phyloP scores from a whole-genome alignment of 495 filamentous ascomycete species.

The Hypoxylon lenormandii region DNA sequence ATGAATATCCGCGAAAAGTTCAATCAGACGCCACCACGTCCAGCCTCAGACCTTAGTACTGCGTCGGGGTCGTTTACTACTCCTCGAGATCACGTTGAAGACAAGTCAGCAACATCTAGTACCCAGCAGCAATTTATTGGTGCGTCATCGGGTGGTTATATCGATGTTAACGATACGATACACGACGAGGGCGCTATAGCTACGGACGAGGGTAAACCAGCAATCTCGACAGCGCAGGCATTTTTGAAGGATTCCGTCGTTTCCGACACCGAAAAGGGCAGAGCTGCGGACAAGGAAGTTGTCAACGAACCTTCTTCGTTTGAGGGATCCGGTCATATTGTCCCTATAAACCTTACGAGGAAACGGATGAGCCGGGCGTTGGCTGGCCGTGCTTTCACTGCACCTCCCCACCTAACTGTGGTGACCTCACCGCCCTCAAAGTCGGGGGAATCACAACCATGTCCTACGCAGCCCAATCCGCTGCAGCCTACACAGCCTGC shows the following conservation, averaged over 20 bases:
- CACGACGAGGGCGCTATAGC: not conserved
- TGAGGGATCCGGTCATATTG: slow-evolving; percentile 43
- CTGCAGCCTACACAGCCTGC: slow-evolving; percentile 26
- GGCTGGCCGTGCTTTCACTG: slow-evolving; percentile 52
- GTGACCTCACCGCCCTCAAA: slow-evolving; percentile 52
- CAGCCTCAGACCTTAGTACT: not conserved
- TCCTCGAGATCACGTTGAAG: not conserved
- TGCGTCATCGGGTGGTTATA: not conserved
- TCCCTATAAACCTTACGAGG: slow-evolving; percentile 36
- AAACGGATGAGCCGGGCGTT: slow-evolving; percentile 47
- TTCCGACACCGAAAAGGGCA: slow-evolving; percentile 8
- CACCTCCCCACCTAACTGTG: slow-evolving; percentile 53
- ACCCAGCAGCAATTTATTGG: not conserved
- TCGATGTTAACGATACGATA: not conserved
- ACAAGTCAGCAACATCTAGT: not conserved
- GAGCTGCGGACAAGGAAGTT: slow-evolving; percentile 1
- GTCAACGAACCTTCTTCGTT: slow-evolving; percentile 37
- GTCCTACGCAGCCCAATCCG: slow-evolving; percentile 10
- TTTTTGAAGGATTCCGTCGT: not conserved
- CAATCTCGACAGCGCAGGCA: not conserved
- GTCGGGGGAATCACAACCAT: slow-evolving; percentile 8
- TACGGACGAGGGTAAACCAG: not conserved
- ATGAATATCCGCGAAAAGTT: not conserved
- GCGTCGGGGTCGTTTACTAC: not conserved
- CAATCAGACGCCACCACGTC: not conserved